Evolutionary conservation across 2,329 filamentous ascomycete genomes (phyloP), one percentile per base, ranked within the genome.

Genomic region (Trichophyton rubrum): DNA sequence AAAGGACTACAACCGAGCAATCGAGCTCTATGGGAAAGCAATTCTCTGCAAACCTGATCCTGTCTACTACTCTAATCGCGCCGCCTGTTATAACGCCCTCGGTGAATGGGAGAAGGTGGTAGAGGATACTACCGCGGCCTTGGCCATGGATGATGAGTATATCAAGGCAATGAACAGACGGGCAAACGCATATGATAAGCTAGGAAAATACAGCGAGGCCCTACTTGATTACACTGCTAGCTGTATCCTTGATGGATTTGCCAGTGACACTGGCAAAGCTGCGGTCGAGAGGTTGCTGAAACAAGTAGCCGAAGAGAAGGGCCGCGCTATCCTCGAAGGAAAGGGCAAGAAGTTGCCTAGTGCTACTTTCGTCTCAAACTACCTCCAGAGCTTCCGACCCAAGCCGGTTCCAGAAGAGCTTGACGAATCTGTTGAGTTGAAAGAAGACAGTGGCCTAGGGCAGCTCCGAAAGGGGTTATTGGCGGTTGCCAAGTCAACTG

Each of bases 1-100:
- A 67, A 97, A 96, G 78, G 88, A 95, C 70, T 96, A 96, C 77
- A 87, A 90, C 76, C 85, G 84, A 69, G 93, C 93, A 67, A 99
- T 99, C 71, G 88, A 91, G 3, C 85, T 99, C 40, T 99, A 99
- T 77, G 89, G 89, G 66, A 89, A 95, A 78, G 93, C 93, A 58
- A 95, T 99, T 68, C 79, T 97, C 58, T 97, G 93, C 86, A 95
- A 93, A 78, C 87, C 91, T 61, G 93, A 99, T 71, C 90, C 93
- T 35, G 91, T 99, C 73, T 99, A 93, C 81, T 99, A 95, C 82
- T 97, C 93, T 65, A 99, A 99, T 82, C 88, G 93, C 68, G 93
- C 93, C 61, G 93, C 93, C 60, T 99, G 93, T 82, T 95, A 90
- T 79, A 97, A 96, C 73, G 90, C 93, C 66, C 85, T 93, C 71